A percentile compares a stretch with the other conserved stretches of the same genome.
phyloP scores from a whole-genome alignment of 2,329 filamentous ascomycete genomes.

The Dichotomopilus funicola region DNA sequence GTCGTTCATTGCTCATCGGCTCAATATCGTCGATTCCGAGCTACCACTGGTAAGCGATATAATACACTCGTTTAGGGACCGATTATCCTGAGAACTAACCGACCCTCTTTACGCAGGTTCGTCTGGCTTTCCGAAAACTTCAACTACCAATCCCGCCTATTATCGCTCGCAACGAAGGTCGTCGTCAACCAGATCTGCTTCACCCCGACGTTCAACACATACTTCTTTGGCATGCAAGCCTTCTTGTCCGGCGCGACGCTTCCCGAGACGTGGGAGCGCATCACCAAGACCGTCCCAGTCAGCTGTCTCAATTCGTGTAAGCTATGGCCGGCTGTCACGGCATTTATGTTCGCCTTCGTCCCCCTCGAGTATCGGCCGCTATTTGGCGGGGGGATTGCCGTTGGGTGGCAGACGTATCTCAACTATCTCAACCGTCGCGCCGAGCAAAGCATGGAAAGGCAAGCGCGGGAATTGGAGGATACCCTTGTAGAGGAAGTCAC shows the following conservation, averaged over 20 bases:
- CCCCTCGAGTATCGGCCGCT: slow-evolving; percentile 72
- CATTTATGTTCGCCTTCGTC: slow-evolving; percentile 80
- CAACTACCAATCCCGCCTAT: slow-evolving; percentile 68
- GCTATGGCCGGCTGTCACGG: slow-evolving; percentile 81
- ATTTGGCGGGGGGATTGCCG: slow-evolving; percentile 71
- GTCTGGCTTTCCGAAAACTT: slow-evolving; percentile 74
- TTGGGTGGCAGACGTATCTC: slow-evolving; percentile 90
- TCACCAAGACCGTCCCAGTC: slow-evolving; percentile 68
- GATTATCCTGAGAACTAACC: background rate
- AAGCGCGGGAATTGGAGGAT: background rate
- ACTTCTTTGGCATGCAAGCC: slow-evolving; percentile 77
- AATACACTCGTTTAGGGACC: background rate
- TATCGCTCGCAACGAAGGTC: slow-evolving; percentile 72
- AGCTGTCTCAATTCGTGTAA: slow-evolving; percentile 76
- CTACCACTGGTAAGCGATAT: slow-evolving; percentile 64
- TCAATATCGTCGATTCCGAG: slow-evolving; percentile 66
- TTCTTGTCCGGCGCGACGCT: slow-evolving; percentile 62
- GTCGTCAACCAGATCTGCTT: slow-evolving; percentile 72
- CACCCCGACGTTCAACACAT: slow-evolving; percentile 75
- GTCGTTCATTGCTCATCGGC: slow-evolving; percentile 68
- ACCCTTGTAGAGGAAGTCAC: slow-evolving; percentile 1
- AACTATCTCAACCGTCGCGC: slow-evolving; percentile 71
- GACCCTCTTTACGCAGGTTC: slow-evolving; percentile 49
- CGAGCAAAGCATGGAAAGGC: slow-evolving; percentile 46
- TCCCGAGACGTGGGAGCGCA: slow-evolving; percentile 59